Conservation (phyloP, 2,329 filamentous ascomycete species). For the Calonectria montana region DNA sequence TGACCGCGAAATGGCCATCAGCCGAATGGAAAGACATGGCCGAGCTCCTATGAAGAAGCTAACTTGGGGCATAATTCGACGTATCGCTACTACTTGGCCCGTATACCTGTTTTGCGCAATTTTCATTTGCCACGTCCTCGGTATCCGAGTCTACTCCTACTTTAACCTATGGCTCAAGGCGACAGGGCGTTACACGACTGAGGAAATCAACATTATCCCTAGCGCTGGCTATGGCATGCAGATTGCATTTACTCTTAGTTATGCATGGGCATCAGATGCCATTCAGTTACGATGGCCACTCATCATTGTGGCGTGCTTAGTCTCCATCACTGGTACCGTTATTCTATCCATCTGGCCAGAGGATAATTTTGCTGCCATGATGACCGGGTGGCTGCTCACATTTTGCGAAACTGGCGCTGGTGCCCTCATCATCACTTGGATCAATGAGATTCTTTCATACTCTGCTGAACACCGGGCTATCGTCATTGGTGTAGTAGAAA, state of each 20-base stretch:
- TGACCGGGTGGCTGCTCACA: constrained; percentile 50
- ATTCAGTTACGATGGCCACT: constrained; percentile 64
- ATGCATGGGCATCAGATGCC: constrained; percentile 68
- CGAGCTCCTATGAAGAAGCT: constrained; percentile 47
- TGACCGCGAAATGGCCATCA: constrained; percentile 44
- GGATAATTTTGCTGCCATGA: constrained; percentile 48
- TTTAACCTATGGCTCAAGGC: constrained; percentile 48
- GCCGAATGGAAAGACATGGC: constrained; percentile 45
- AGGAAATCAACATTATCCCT: constrained; percentile 63
- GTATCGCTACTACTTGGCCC: constrained; percentile 45
- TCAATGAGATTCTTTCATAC: constrained; percentile 57
- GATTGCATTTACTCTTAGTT: constrained; percentile 62
- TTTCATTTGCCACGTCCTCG: constrained; percentile 47
- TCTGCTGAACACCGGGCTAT: constrained; percentile 62
- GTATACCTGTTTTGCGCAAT: constrained; percentile 49
- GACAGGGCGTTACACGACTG: constrained; percentile 45
- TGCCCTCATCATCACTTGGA: constrained; percentile 56
- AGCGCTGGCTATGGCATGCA: constrained; percentile 52
- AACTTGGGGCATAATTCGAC: constrained; percentile 40
- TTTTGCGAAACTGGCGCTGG: constrained; percentile 50
- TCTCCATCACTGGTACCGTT: constrained; percentile 47
- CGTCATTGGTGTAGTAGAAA: constrained; percentile 62
- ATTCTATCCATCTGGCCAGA: constrained; percentile 50
- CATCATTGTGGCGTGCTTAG: constrained; percentile 60
- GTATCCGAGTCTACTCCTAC: constrained; percentile 50